phyloP scores from a whole-genome alignment of 306 rosid genomes.

The Gastrolobium villosum region DNA sequence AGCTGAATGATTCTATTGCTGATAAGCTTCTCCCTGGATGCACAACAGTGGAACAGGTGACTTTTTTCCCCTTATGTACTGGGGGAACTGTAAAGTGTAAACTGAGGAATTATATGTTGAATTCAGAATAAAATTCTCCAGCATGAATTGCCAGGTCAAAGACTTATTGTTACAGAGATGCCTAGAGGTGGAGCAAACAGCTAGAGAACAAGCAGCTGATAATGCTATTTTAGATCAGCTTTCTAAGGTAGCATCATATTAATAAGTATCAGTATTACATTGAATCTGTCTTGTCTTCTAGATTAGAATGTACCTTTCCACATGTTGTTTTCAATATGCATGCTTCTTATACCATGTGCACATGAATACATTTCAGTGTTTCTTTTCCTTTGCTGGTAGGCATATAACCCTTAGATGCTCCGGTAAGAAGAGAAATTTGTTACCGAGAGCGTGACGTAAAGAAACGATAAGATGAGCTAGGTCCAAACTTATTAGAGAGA shows the following conservation, averaged over 20 bases:
- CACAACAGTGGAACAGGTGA: conserved; percentile 83
- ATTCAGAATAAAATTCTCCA: conserved; percentile 38
- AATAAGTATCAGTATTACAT: conserved; percentile 30
- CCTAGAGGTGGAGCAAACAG: conserved; percentile 85
- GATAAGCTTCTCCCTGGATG: conserved; percentile 86
- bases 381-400: background rate
- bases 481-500: no score
- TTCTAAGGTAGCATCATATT: conserved; percentile 68
- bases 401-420: conserved; percentile 5
- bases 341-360: conserved; percentile 30
- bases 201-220: conserved; percentile 95
- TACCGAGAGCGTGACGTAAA: no score
- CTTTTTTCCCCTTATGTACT: background rate
- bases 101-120: conserved; percentile 34
- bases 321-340: conserved; percentile 13
- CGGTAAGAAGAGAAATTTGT: no score
- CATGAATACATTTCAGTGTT: conserved; percentile 19
- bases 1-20: conserved; percentile 86
- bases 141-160: conserved; percentile 70
- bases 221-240: conserved; percentile 83
- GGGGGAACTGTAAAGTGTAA: conserved; percentile 18
- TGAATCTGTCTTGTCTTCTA: conserved; percentile 32
- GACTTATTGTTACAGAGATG: conserved; percentile 74
- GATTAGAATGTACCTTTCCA: conserved; percentile 5
- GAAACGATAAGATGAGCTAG: no score